Percentiles rank a stretch among this genome's conserved stretches.
These are phyloP conservation scores for Cytospora piceae DNA, from an alignment of 2,329 filamentous ascomycete species.

Conservation along the genomic window DNA sequence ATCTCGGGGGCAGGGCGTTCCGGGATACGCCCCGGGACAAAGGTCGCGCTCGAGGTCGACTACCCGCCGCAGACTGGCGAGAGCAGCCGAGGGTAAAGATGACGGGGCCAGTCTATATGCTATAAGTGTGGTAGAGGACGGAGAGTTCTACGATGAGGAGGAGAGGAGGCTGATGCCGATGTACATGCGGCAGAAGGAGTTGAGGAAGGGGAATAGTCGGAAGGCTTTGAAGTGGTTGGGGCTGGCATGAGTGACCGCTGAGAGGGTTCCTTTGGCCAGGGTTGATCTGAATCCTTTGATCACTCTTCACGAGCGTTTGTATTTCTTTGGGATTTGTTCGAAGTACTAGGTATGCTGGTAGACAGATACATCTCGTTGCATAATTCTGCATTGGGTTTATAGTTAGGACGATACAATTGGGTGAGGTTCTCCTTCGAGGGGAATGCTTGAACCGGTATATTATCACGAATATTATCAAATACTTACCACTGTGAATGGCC, in stretches of 20 bases:
- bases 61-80: slow-evolving; percentile 4
- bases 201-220: slow-evolving; percentile 33
- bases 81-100: slow-evolving; percentile 21
- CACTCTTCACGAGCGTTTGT: not conserved
- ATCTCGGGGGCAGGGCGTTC: not conserved
- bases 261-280: not conserved
- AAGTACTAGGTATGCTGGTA: not conserved
- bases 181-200: slow-evolving; percentile 31
- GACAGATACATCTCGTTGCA: not conserved
- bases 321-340: not conserved
- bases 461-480: too few species aligned
- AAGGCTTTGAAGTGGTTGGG: slow-evolving; percentile 46
- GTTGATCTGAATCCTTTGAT: not conserved
- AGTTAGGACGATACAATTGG: too few species aligned
- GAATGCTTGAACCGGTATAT: too few species aligned
- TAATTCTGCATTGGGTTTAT: not conserved
- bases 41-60: slow-evolving; percentile 14
- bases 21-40: not conserved
- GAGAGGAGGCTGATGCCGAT: slow-evolving; percentile 37
- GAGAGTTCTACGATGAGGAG: slow-evolving; percentile 33
- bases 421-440: too few species aligned
- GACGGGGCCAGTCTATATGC: slow-evolving; percentile 19
- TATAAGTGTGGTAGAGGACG: slow-evolving; percentile 28
- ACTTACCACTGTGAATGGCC: too few species aligned
- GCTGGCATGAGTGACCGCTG: slow-evolving; percentile 24